These are phyloP conservation scores for Nitzschia palea DNA, from an alignment of 108 stramenopile genomes.

Conservation along the genomic window DNA sequence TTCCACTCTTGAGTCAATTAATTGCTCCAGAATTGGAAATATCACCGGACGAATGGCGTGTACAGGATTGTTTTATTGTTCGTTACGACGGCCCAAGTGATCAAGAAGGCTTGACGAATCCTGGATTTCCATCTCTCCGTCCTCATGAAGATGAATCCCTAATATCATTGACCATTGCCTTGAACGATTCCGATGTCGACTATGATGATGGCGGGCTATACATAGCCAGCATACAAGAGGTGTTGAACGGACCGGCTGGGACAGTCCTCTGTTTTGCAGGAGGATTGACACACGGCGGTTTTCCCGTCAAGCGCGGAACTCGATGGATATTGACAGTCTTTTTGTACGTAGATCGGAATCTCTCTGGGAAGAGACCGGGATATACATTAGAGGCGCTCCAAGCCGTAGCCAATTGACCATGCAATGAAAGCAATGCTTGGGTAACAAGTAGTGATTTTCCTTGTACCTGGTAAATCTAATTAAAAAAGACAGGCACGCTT, in stretches of 20 bases:
- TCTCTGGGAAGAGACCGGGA: constrained; percentile 2
- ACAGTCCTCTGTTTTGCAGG: constrained; percentile 22
- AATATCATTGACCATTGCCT: constrained; percentile 48
- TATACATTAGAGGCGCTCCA: constrained; percentile 14
- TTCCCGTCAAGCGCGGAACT: constrained; percentile 13
- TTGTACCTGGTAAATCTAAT: no score
- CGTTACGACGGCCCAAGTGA: constrained; percentile 37
- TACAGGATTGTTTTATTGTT: constrained; percentile 62
- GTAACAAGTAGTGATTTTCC: no score
- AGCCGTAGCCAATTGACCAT: no score
- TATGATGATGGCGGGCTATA: constrained; percentile 55
- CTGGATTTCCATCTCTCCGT: constrained; percentile 16
- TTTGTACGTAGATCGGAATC: constrained; percentile 8
- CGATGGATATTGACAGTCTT: constrained; percentile 24
- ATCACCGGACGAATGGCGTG: constrained; percentile 2
- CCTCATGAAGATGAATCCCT: constrained; percentile 45
- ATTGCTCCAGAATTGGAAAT: constrained; percentile 2
- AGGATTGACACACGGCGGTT: constrained; percentile 16
- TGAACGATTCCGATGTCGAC: constrained; percentile 30
- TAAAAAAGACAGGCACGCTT: no score
- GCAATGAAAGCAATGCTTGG: no score
- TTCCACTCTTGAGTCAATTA: background rate
- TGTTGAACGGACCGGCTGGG: constrained; percentile 21
- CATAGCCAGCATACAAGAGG: constrained; percentile 28
- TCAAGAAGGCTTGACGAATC: background rate